Evolutionary conservation across 2,329 filamentous ascomycete genomes (phyloP).

Genomic region (Fusarium hostae): DNA sequence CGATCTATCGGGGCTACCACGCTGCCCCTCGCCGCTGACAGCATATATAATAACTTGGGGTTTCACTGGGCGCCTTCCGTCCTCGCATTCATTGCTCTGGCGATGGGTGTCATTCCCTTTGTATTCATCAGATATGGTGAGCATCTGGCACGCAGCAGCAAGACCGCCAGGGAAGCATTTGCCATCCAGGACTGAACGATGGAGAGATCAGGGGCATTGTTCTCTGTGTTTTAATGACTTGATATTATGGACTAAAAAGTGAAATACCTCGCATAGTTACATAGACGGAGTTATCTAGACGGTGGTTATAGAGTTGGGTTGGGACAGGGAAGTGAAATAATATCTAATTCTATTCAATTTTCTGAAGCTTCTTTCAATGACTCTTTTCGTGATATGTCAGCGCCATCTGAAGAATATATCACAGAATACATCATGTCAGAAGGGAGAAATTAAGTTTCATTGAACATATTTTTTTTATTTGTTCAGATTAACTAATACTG

Average conservation of each 20-base stretch:
- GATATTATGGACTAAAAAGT: neutral
- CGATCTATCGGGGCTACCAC: conserved; percentile 49
- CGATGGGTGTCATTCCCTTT: conserved; percentile 49
- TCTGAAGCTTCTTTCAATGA: neutral
- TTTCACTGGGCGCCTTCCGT: conserved; percentile 52
- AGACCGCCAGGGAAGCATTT: conserved; percentile 40
- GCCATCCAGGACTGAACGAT: conserved; percentile 27
- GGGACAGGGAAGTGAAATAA: neutral
- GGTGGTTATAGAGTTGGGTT: neutral
- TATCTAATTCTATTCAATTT: neutral
- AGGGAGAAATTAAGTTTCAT: neutral
- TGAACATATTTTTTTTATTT: conserved; percentile 41
- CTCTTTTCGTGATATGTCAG: neutral
- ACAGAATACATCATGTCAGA: neutral
- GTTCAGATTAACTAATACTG: conserved; percentile 58
- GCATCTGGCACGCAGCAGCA: conserved; percentile 45
- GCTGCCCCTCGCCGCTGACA: conserved; percentile 47
- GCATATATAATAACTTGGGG: conserved; percentile 49
- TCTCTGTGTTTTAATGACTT: neutral
- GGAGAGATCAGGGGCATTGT: neutral
- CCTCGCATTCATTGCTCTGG: conserved; percentile 47
- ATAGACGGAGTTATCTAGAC: conserved; percentile 7
- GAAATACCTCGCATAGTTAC: neutral
- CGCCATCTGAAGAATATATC: no score
- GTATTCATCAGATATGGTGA: conserved; percentile 49